phyloP scores from a whole-genome alignment of 108 stramenopile species.

The Nitzschia palea region DNA sequence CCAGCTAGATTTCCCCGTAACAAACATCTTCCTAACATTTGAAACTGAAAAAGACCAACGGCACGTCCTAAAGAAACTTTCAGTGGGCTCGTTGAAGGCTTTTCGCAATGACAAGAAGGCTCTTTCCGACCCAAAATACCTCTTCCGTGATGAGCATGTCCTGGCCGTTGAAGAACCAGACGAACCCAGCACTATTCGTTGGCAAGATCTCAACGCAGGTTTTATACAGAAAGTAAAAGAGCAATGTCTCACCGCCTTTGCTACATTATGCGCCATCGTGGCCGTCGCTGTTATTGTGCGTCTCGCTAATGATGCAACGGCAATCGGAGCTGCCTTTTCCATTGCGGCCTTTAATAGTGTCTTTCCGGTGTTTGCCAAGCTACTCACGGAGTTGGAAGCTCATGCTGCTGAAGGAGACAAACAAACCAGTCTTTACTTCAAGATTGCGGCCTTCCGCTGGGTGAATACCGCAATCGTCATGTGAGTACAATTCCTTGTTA shows the following conservation, averaged over 20 bases:
- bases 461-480: conserved; percentile 83
- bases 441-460: conserved; percentile 76
- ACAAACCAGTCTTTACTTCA: conserved; percentile 75
- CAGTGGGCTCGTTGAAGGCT: conserved; percentile 57
- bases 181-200: conserved; percentile 78
- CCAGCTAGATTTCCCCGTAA: conserved; percentile 69
- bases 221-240: conserved; percentile 38
- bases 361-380: conserved; percentile 79
- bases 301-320: conserved; percentile 9
- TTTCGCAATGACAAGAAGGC: conserved; percentile 1
- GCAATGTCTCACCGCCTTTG: conserved; percentile 53
- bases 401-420: conserved; percentile 70
- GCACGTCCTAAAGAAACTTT: conserved; percentile 61
- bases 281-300: conserved; percentile 49
- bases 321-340: conserved; percentile 41
- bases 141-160: conserved; percentile 53
- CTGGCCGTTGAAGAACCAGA: conserved; percentile 71
- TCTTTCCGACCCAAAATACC: conserved; percentile 20
- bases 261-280: conserved; percentile 46
- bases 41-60: conserved; percentile 83
- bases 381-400: conserved; percentile 59
- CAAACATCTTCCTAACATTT: conserved; percentile 85
- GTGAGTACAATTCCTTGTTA: neutral
- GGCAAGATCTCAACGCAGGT: conserved; percentile 77
- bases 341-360: conserved; percentile 69